A percentile compares a stretch with the other conserved stretches of the same genome.
phyloP scores from a whole-genome alignment of 257 asterid genomes.

The Voacanga thouarsii region DNA sequence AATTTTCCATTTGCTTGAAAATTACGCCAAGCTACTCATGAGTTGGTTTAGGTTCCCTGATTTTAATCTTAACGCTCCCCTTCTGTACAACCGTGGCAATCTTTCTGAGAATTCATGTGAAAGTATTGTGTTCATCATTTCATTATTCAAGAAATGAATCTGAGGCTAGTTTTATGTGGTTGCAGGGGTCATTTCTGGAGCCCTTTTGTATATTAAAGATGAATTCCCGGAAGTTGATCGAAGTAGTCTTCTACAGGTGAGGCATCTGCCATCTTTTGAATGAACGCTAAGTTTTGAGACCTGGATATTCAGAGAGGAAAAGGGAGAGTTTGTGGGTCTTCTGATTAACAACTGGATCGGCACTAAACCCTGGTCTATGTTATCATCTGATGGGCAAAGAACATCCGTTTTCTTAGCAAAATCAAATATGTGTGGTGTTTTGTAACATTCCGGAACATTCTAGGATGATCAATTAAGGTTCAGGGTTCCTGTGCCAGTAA shows the following conservation, averaged over 20 bases:
- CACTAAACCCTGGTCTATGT: not conserved
- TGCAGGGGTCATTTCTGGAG: conserved; percentile 96
- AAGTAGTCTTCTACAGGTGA: conserved; percentile 90
- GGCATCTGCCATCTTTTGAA: not conserved
- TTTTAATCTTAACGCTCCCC: not conserved
- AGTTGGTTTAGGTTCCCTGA: not conserved
- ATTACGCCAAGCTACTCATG: not conserved
- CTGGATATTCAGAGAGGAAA: not conserved
- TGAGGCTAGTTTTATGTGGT: conserved; percentile 25
- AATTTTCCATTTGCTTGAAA: not conserved
- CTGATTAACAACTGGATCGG: not conserved
- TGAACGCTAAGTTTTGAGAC: not conserved
- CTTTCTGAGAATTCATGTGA: no score
- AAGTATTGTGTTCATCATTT: not conserved
- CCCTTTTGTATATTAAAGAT: conserved; percentile 81
- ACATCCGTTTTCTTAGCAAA: not conserved
- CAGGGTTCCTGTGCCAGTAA: no score
- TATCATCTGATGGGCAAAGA: not conserved
- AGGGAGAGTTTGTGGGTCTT: no score
- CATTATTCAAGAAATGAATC: not conserved
- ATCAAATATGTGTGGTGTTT: not conserved
- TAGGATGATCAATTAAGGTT: not conserved
- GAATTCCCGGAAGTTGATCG: conserved; percentile 71
- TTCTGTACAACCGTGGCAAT: no score
- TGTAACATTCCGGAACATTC: not conserved